A percentile compares a stretch with the other conserved stretches of the same genome.
Evolutionary conservation across 768 basidiomycete species (phyloP).

Genomic region (Calocera cornea): DNA sequence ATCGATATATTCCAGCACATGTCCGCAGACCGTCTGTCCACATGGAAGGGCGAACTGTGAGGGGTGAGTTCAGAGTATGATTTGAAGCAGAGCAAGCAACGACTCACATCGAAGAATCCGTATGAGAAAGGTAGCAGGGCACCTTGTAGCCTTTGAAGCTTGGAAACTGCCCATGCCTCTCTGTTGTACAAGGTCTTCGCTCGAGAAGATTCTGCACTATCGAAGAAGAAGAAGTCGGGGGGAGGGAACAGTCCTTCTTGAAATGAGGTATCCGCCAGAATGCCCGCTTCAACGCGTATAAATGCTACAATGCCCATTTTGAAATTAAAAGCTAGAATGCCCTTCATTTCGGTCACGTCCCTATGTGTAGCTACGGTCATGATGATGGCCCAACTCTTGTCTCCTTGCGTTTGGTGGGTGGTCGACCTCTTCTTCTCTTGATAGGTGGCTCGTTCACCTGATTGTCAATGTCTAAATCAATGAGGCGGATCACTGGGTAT

Average conservation of each 20-base stretch:
- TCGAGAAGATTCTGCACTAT: not conserved
- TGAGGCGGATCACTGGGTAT: no score
- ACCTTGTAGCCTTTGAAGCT: not conserved
- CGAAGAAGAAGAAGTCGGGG: not conserved
- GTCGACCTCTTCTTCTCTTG: no score
- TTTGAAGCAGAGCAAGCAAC: not conserved
- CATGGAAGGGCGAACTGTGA: not conserved
- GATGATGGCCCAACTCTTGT: no score
- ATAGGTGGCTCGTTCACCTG: no score
- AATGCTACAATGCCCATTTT: no score
- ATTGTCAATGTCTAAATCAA: no score
- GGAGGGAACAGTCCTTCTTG: not conserved
- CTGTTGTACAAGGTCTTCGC: not conserved
- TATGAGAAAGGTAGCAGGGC: not conserved
- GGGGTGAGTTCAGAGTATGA: not conserved
- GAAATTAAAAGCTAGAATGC: no score
- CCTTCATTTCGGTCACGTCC: no score
- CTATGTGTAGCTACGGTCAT: no score
- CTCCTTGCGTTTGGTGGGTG: no score
- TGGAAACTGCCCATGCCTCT: not conserved
- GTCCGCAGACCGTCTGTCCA: not conserved
- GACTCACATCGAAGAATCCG: not conserved
- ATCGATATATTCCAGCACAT: not conserved
- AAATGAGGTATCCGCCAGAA: no score
- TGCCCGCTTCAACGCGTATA: no score